Percentiles rank a stretch among this genome's conserved stretches.
Evolutionary conservation across 2,329 filamentous ascomycete species (phyloP).

Genomic region (Daldinia sp.): DNA sequence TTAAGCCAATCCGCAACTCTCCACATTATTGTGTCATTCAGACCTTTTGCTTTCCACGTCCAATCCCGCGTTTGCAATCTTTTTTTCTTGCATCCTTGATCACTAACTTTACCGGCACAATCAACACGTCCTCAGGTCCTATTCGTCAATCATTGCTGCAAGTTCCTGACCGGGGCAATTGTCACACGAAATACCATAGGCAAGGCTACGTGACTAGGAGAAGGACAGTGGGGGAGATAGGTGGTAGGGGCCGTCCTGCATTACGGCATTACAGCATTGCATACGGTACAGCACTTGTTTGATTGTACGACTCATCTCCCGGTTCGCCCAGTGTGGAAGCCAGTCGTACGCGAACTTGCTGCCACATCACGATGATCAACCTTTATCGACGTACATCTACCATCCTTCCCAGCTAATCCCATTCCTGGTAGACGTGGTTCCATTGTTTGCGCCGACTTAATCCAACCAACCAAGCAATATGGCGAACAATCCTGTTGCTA

Average conservation of each 20-base stretch:
- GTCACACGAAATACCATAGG: slow-evolving; percentile 13
- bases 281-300: not conserved
- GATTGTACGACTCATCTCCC: slow-evolving; percentile 16
- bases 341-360: slow-evolving; percentile 40
- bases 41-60: slow-evolving; percentile 34
- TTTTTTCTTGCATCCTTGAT: slow-evolving; percentile 28
- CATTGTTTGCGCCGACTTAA: slow-evolving; percentile 38
- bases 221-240: slow-evolving; percentile 18
- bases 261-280: no score
- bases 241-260: slow-evolving; percentile 1
- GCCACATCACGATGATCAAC: slow-evolving; percentile 45
- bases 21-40: slow-evolving; percentile 43
- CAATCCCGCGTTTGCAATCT: slow-evolving; percentile 37
- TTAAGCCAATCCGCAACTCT: slow-evolving; percentile 30
- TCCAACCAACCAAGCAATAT: slow-evolving; percentile 36
- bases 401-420: slow-evolving; percentile 42
- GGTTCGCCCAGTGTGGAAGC: slow-evolving; percentile 23
- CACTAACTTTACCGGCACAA: slow-evolving; percentile 32
- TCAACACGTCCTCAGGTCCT: slow-evolving; percentile 18
- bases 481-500: slow-evolving; percentile 42
- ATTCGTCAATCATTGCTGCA: slow-evolving; percentile 34
- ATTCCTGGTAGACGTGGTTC: slow-evolving; percentile 42
- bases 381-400: slow-evolving; percentile 36
- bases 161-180: slow-evolving; percentile 17
- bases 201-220: slow-evolving; percentile 7